Evolutionary conservation across 441 rosid species (phyloP), one percentile per base, ranked within the genome.

Genomic region (Dalechampia spathulata): DNA sequence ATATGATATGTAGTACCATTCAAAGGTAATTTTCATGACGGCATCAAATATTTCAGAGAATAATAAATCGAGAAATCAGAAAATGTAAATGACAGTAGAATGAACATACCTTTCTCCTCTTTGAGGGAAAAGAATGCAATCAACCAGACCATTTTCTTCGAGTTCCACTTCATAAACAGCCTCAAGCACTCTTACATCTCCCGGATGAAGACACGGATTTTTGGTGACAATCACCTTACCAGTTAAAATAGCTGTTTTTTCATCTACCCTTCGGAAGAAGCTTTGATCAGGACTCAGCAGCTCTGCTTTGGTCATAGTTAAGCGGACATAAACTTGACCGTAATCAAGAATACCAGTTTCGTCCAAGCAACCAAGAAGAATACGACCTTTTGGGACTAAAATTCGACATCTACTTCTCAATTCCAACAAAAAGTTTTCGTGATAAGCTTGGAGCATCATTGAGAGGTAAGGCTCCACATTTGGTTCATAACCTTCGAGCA

Each of bases 121-220:
- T 56, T 76, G 87, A n/a, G 99, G 98, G 58, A 91, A 91, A 52
- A 91, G 64, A 60, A 86, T 55, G 73, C 99, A 92, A 65, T 92
- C 88, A 0, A 83, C 75, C 68, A 71, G 66, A 54, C 81, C 88
- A 61, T 73, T 82, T 71, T 76, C 79, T 75, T 83, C 86, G n/a
- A 92, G 69, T 57, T 61, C 81, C 61, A 68, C 65, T 6, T 75
- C 67, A 72, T 75, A 85, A 20, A 92, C 81, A 49, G 97, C 97
- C 0, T 85, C 76, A 45, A 92, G 92, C 69, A 86, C 90, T 83
- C 97, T 77, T 42, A 92, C 38, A 63, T 92, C 99, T 60, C 99
- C 96, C 0, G 97, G 99, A 63, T 92, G 96, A 70, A 92, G 96
- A 61, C 97, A 92, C 22, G 99, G 99, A 65, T 86, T 92, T 67